Conservation (phyloP, 305 asterid species). For the Solanum hybrid region DNA sequence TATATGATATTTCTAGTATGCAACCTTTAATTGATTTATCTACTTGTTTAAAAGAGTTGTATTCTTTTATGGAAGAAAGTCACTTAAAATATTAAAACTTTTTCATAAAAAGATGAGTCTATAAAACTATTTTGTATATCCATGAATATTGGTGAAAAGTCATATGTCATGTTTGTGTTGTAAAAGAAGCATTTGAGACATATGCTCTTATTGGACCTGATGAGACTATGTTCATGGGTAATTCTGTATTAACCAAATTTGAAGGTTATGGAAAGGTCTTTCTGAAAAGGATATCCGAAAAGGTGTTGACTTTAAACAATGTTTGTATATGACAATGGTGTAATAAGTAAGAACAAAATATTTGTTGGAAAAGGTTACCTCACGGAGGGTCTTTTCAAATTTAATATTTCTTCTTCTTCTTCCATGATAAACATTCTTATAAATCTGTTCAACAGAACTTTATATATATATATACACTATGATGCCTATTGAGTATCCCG, state of each 20-base stretch:
- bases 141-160: not conserved
- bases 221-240: not conserved
- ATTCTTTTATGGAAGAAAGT: not conserved
- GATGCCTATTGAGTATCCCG: not conserved
- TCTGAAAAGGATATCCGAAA: not conserved
- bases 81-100: not conserved
- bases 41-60: not conserved
- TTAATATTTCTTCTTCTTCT: not conserved
- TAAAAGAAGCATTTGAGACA: not conserved
- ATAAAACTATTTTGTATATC: not conserved
- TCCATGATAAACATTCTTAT: not conserved
- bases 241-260: not conserved
- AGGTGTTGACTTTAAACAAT: not conserved
- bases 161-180: not conserved
- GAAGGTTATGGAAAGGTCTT: not conserved
- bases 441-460: too few species aligned
- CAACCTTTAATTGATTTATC: not conserved
- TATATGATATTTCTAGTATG: not conserved
- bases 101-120: not conserved
- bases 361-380: not conserved
- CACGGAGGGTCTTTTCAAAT: not conserved
- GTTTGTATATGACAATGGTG: not conserved
- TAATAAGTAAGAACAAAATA: not conserved
- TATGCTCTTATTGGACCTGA: not conserved
- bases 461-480: too few species aligned